These are phyloP conservation scores for Phytopythium delawarense DNA, from an alignment of 352 stramenopile species.

Conservation along the genomic window DNA sequence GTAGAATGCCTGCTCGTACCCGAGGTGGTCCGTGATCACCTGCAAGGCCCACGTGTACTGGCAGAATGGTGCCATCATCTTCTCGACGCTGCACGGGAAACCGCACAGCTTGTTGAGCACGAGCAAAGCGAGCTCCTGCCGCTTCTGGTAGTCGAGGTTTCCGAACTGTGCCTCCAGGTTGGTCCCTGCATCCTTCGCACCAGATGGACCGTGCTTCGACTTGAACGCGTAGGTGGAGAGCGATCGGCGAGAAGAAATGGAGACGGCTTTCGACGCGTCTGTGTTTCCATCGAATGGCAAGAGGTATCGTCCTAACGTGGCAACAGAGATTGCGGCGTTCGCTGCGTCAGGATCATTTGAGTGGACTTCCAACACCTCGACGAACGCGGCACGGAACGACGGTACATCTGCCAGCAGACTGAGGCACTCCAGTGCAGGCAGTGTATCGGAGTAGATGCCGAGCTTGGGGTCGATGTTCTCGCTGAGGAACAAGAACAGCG, in stretches of 20 bases:
- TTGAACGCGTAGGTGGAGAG: constrained; percentile 77
- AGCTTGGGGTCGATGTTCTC: constrained; percentile 71
- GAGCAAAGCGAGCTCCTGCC: constrained; percentile 69
- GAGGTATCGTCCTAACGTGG: constrained; percentile 69
- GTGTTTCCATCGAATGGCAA: constrained; percentile 57
- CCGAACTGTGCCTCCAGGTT: constrained; percentile 70
- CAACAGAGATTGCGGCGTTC: constrained; percentile 67
- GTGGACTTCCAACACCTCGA: constrained; percentile 63
- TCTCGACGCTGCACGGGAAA: constrained; percentile 64
- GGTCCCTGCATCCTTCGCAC: constrained; percentile 21
- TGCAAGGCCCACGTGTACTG: constrained; percentile 79
- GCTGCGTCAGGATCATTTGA: constrained; percentile 57
- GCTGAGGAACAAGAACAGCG: constrained; percentile 73
- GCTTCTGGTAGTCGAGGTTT: constrained; percentile 69
- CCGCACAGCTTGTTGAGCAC: constrained; percentile 82
- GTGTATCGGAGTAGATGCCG: constrained; percentile 73
- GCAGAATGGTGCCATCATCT: constrained; percentile 70
- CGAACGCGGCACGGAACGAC: constrained; percentile 46
- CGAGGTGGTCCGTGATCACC: constrained; percentile 77
- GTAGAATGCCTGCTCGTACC: constrained; percentile 77
- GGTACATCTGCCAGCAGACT: constrained; percentile 64
- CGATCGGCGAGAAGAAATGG: constrained; percentile 72
- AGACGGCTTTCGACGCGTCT: constrained; percentile 45
- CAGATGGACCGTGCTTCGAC: constrained; percentile 30
- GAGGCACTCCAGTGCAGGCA: constrained; percentile 66